Evolutionary conservation across 192 early-diverging fungal genomes (phyloP), one percentile per base, ranked within the genome.

Genomic region (Linnemannia hyalina): DNA sequence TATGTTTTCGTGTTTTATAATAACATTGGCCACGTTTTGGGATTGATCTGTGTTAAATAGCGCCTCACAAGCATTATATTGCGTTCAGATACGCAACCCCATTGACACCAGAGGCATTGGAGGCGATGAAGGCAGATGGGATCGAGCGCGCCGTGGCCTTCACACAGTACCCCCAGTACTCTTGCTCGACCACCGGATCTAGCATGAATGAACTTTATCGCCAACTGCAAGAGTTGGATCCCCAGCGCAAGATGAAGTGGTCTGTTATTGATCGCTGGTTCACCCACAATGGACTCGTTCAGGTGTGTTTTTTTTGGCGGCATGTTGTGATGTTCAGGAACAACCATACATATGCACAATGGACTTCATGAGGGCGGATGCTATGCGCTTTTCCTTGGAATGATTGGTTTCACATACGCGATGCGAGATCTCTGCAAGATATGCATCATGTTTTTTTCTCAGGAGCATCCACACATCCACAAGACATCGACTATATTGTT

Each of bases 181-280:
- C 96, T n/a, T 97, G 97, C 81, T 97, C 97, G 16, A 98, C 97
- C 26, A 98, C 97, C 0, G 98, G 98, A 54, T 95, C 93, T 82
- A 96, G 95, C 77, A 89, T 99, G 76, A 99, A 98, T 83, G 96
- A 98, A 88, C 91, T 99, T 13, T 95, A 92, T 73, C 91, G 93
- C 36, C 88, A 89, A 11, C 88, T 96, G 40, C 85, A 93, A 84
- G 73, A 80, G 16, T 81, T 88, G 1, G 96, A 97, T 75, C 93
- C 95, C 71, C 83, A 92, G 9, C 83, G 89, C 40, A 89, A 89
- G 60, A 92, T 99, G 26, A 86, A 93, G 82, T 99, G 97, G 97
- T 97, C 96, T 80, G 95, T 98, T n/a, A 97, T 99, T 76, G 98
- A 99, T 84, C 91, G 98, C 22, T 99, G 96, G 96, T 94, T 95